A percentile compares a stretch with the other conserved stretches of the same genome.
phyloP scores from a whole-genome alignment of 2,329 filamentous ascomycete species.

The Stemphylium vesicarium region DNA sequence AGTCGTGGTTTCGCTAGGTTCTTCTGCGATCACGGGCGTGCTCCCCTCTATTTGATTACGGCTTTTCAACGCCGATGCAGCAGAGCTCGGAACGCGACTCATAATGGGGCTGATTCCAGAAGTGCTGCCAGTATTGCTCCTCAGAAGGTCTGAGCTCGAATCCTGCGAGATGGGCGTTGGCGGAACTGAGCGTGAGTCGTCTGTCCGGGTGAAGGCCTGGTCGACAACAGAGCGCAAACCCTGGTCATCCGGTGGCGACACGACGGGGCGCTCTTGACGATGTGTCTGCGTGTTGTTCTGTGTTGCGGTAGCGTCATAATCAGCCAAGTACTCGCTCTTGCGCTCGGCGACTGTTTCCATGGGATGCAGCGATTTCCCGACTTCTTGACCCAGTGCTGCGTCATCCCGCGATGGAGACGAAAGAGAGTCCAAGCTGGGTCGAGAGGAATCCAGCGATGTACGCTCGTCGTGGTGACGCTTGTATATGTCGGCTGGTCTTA shows the following conservation, averaged over 20 bases:
- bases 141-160: slow-evolving; percentile 53
- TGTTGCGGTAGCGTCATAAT: slow-evolving; percentile 29
- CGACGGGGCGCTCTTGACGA: slow-evolving; percentile 16
- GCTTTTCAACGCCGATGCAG: slow-evolving; percentile 44
- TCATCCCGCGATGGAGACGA: slow-evolving; percentile 35
- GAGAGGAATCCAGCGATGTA: slow-evolving; percentile 63
- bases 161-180: slow-evolving; percentile 58
- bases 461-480: slow-evolving; percentile 71
- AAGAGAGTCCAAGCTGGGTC: slow-evolving; percentile 64
- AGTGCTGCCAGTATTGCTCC: slow-evolving; percentile 69
- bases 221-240: slow-evolving; percentile 61
- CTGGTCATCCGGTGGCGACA: slow-evolving; percentile 31
- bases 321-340: slow-evolving; percentile 65
- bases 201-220: slow-evolving; percentile 67
- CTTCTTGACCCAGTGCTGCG: slow-evolving; percentile 27
- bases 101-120: slow-evolving; percentile 71
- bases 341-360: slow-evolving; percentile 64
- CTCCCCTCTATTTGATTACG: slow-evolving; percentile 49
- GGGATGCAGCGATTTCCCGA: slow-evolving; percentile 34
- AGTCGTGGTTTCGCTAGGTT: slow-evolving; percentile 50
- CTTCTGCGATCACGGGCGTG: slow-evolving; percentile 64
- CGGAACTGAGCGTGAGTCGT: slow-evolving; percentile 61
- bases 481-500: slow-evolving; percentile 80
- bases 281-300: slow-evolving; percentile 15
- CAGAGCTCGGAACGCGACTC: slow-evolving; percentile 59